Base-by-base conservation (phyloP, 805 yeast species). In the Candida morakotiae region DNA sequence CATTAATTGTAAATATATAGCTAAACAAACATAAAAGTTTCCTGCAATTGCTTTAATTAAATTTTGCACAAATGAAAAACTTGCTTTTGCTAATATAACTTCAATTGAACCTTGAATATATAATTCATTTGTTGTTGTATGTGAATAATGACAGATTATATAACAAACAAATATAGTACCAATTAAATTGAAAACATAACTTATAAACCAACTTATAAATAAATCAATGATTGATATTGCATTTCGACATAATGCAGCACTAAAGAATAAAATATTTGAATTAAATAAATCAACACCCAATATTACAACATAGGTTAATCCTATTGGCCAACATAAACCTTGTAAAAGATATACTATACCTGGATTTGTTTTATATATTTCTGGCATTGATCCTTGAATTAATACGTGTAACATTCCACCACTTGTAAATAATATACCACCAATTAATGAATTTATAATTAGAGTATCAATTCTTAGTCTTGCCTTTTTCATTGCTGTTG, bases 401-500 rank as follows among this genome's bases (percentile, higher is more conserved):
- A 74, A 60, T 2, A 81, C 64, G 46, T 72, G 76, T 11, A 85
- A 64, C 85, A 83, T 80, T 0, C 89, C 86, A 9, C 93, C 93
- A 2, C 81, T 62, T 27, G 81, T 60, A 56, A 85, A 84, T 3
- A 85, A 54, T 1, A 82, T 45, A 0, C 87, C 93, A 3, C 88
- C 94, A 42, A 82, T 62, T 4, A 83, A 54, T 0, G 88, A 77
- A 52, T 83, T 83, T 15, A 83, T 49, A 0, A 77, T 45, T n/a
- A 85, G 53, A 1, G 80, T 69, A 40, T 79, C 81, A 4, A 78
- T 46, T 44, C 77, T 70, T 20, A 83, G 68, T 56, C 94, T 69
- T 3, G 89, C 74, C 51, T 85, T 85, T 57, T 85, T 85, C 93
- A 84, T 84, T 2, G 87, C 70, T 0, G 93, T 85, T 7, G 94